Evolutionary conservation across 169 alveolate genomes (phyloP).

Genomic region (Cryptosporidium viatorum): DNA sequence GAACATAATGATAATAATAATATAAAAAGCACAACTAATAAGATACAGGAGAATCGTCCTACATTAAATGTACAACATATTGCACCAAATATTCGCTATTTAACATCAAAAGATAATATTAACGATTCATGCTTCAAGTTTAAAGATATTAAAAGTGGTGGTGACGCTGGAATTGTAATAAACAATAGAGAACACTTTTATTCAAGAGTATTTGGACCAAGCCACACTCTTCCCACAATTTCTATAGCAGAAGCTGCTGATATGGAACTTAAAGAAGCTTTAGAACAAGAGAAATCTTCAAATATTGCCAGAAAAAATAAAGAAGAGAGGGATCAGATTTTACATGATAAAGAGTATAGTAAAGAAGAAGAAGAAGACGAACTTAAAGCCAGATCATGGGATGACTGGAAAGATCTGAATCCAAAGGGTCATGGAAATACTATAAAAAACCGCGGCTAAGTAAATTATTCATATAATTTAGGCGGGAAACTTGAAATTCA

Average conservation of each 20-base stretch:
- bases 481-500: not conserved
- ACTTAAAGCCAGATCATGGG: slow-evolving; percentile 81
- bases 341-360: slow-evolving; percentile 42
- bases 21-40: not conserved
- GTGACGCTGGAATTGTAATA: not conserved
- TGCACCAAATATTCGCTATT: slow-evolving; percentile 27
- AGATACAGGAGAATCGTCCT: not conserved
- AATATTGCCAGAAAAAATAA: slow-evolving; percentile 3
- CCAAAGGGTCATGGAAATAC: slow-evolving; percentile 84
- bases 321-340: slow-evolving; percentile 21
- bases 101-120: slow-evolving; percentile 7
- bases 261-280: slow-evolving; percentile 49
- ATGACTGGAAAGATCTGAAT: slow-evolving; percentile 82
- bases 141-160: not conserved
- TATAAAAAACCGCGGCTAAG: slow-evolving; percentile 74
- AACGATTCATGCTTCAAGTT: not conserved
- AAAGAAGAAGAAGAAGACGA: slow-evolving; percentile 80
- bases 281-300: slow-evolving; percentile 49
- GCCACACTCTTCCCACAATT: slow-evolving; percentile 71
- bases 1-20: not conserved
- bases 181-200: slow-evolving; percentile 12
- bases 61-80: slow-evolving; percentile 7
- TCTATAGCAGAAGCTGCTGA: slow-evolving; percentile 70
- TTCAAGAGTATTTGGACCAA: slow-evolving; percentile 58
- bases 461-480: not conserved